A percentile compares a stretch with the other conserved stretches of the same genome.
Evolutionary conservation across 768 basidiomycete species (phyloP).

Genomic region (Russula foetens): DNA sequence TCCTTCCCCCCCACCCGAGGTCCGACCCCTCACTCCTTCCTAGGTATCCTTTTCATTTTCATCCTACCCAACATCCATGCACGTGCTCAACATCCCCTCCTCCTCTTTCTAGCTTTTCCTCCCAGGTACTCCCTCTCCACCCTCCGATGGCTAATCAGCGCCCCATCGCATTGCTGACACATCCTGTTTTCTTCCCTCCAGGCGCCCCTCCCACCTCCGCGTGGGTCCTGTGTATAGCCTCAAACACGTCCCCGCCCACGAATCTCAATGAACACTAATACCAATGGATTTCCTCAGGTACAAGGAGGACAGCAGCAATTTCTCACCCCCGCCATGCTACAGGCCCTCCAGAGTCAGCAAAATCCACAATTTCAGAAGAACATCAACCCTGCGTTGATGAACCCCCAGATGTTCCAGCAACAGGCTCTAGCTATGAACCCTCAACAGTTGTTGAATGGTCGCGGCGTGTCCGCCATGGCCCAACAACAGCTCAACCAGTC

Average conservation of each 20-base stretch:
- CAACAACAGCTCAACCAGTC: conserved; percentile 17
- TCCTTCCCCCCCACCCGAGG: not conserved
- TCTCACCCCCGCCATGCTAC: conserved; percentile 13
- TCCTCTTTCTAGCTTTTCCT: not conserved
- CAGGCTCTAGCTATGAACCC: conserved; percentile 14
- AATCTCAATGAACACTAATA: conserved; percentile 16
- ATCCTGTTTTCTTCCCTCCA: not conserved
- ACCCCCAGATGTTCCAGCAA: conserved; percentile 18
- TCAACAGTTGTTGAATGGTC: conserved; percentile 17
- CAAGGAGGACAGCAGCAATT: conserved; percentile 16
- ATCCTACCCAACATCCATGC: conserved; percentile 9
- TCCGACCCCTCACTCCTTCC: not conserved
- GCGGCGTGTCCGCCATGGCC: conserved; percentile 3
- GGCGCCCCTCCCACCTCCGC: not conserved
- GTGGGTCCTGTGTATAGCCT: conserved; percentile 4
- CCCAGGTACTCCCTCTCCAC: conserved; percentile 4
- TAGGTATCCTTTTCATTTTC: not conserved
- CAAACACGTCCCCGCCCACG: not conserved
- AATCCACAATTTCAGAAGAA: conserved; percentile 17
- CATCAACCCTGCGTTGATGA: conserved; percentile 9
- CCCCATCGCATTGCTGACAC: conserved; percentile 2
- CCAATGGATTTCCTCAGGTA: conserved; percentile 15
- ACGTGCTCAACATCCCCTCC: conserved; percentile 10
- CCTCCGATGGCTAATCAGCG: conserved; percentile 1
- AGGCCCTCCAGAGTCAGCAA: conserved; percentile 16